Base-by-base conservation (phyloP, 192 early-diverging fungal genomes). In the Allomyces macrogynus region DNA sequence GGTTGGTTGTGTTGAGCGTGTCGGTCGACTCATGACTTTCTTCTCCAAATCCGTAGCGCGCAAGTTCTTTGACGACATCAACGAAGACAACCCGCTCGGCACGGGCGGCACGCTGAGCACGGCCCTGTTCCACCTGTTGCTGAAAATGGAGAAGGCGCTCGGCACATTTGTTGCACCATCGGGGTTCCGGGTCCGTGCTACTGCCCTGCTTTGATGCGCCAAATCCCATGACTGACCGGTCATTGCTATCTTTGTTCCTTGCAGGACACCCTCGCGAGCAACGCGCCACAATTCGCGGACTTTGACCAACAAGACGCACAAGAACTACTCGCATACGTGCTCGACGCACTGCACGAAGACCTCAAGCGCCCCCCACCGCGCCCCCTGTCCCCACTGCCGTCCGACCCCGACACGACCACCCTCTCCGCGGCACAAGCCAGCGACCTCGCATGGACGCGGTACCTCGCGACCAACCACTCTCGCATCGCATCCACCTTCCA, bases 281-380 rank as follows among this genome's bases (percentile, higher is more conserved):
- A 85, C 72, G 86, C 87, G 44, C 80, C 84, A 5, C 87, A 91
- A 67, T 99, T 94, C 72, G 78, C 77, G 32, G 90, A 89, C 10
- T 85, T 80, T 60, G 91, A 96, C 62, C 95, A 99, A 70, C 92
- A 99, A 25, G 95, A 99, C 75, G 87, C 88, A 0, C 95, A 99
- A 68, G 94, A 97, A 74, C 96, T 99, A 74, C 77, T 95, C 10
- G 77, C 82, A 4, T 97, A 89, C 69, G 71, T 99, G 61, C 71
- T 97, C 26, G 92, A 97, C 77, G 77, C 84, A 0, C 68, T 99
- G 20, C 94, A 99, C 70, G 95, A 97, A 73, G 86, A 92, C 67
- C 69, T 95, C 40, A 99, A 99, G 20, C 49, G 49, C 49, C 49
- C 49, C 12, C 16, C 20, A 10, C 16, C 12, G 16, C 49, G 3